Evolutionary conservation across 306 rosid genomes (phyloP), one percentile per base, ranked within the genome.

Genomic region (Dryas octopetala): DNA sequence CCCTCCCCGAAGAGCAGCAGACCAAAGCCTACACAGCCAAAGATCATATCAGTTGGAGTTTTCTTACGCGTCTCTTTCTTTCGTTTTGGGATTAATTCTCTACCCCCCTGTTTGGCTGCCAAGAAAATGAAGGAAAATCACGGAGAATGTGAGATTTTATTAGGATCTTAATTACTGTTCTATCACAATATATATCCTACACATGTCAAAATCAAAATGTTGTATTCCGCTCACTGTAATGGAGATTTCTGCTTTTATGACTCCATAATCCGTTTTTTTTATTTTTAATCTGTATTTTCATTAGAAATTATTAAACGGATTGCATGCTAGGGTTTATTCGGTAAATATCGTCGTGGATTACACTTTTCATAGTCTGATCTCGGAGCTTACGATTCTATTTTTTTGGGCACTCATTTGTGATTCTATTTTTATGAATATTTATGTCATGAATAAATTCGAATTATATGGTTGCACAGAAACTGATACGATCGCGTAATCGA

Each of bases 401-500:
- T 23, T 52, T 52, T 46, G 55, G 28, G 28, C n/a, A 15, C 15
- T 23, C 23, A 23, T 23, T 55, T 67, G 74, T 14, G 60, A 44
- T 75, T 47, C 23, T 7, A 46, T 16, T 69, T 64, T 51, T 19
- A 43, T 52, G 76, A 28, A 73, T 46, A 59, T 73, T 9, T 46
- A 59, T 46, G 67, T 2, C 26, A 46, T 63, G 26, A 16, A 9
- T 73, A 59, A 62, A 60, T 73, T 59, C 58, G 32, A 11, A 47
- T 64, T 62, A 17, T 19, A 13, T 74, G 8, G 50, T 70, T 70
- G 47, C 58, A 82, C 85, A 62, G 71, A 71, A 19, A 62, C 60
- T 47, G 67, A 45, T 47, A 65, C 48, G 77, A 59, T 71, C 78
- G 66, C 73, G 80, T 69, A 23, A 26, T 45, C 47, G 89, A 86